A percentile compares a stretch with the other conserved stretches of the same genome.
Evolutionary conservation across 768 basidiomycete species (phyloP).

Genomic region (Candolleomyces aberdarensis): DNA sequence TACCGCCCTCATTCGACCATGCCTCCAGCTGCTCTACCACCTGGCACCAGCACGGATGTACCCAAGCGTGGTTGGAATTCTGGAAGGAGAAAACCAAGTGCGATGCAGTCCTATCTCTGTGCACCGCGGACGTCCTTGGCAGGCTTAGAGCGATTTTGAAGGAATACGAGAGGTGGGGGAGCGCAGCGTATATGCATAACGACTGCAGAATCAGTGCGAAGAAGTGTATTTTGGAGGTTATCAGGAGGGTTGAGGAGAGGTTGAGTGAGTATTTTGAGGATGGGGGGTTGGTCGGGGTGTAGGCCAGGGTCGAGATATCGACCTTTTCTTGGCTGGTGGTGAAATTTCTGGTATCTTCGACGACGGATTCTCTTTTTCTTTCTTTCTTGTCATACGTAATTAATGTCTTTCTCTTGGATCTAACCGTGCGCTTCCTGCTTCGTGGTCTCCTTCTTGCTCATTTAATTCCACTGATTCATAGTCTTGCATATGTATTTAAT

Average conservation of each 20-base stretch:
- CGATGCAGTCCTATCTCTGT: conserved; percentile 57
- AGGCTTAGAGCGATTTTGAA: conserved; percentile 58
- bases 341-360: too few species aligned
- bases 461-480: too few species aligned
- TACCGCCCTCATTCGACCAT: conserved; percentile 64
- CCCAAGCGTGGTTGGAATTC: conserved; percentile 72
- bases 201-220: conserved; percentile 64
- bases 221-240: conserved; percentile 50
- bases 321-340: not conserved
- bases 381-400: too few species aligned
- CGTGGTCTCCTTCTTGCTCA: too few species aligned
- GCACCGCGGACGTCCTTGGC: conserved; percentile 65
- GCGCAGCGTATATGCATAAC: conserved; percentile 75
- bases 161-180: conserved; percentile 70
- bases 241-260: conserved; percentile 55
- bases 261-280: conserved; percentile 63
- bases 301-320: not conserved
- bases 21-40: conserved; percentile 58
- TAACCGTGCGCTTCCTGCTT: too few species aligned
- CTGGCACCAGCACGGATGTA: conserved; percentile 73
- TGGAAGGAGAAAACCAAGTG: conserved; percentile 74
- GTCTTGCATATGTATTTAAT: too few species aligned
- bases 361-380: too few species aligned
- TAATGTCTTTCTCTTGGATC: too few species aligned
- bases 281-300: conserved; percentile 2